Base-by-base conservation (phyloP, 1,284 basidiomycete species). In the Irpex sp. region DNA sequence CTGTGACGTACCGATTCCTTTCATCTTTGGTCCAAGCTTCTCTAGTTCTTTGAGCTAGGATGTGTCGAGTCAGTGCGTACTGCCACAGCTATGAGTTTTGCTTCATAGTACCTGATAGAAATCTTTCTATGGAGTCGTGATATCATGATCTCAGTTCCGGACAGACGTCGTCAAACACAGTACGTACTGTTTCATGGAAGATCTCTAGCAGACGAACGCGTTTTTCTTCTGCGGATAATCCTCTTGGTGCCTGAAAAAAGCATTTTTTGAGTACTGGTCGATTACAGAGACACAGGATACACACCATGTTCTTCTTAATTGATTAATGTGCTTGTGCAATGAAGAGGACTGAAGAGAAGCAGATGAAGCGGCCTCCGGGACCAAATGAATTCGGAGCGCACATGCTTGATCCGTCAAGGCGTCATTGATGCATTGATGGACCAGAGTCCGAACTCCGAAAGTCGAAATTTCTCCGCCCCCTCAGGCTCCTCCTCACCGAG, bases 21-120 rank as follows among this genome's bases (percentile, higher is more conserved):
- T 94, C 77, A 88, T 79, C 72, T 94, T 94, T 33, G 88, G 85
- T 1, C 81, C 88, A 5, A 89, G 78, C 71, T 94, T 96, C 74
- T 96, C 93, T 18, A 96, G 79, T 67, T 96, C 94, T 71, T 94
- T 95, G 56, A 96, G 79, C 83, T 93, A 5, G 33, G 0, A 45
- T 45, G 5, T 12, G 47, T 10, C 47, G 37, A 39, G n/a, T 35
- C n/a, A 16, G 16, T 58, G n/a, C n/a, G n/a, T n/a, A n/a, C n/a
- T n/a, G n/a, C n/a, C n/a, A n/a, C n/a, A n/a, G n/a, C n/a, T n/a
- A n/a, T n/a, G n/a, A n/a, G n/a, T n/a, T n/a, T n/a, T n/a, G n/a
- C n/a, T n/a, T n/a, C n/a, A n/a, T n/a, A 67, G 66, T 62, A 84
- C 90, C 78, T 92, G 90, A 71, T 82, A 95, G 71, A 95, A 95